Evolutionary conservation across 495 filamentous ascomycete genomes (phyloP).

Genomic region (Trichodelitschia bisporula): DNA sequence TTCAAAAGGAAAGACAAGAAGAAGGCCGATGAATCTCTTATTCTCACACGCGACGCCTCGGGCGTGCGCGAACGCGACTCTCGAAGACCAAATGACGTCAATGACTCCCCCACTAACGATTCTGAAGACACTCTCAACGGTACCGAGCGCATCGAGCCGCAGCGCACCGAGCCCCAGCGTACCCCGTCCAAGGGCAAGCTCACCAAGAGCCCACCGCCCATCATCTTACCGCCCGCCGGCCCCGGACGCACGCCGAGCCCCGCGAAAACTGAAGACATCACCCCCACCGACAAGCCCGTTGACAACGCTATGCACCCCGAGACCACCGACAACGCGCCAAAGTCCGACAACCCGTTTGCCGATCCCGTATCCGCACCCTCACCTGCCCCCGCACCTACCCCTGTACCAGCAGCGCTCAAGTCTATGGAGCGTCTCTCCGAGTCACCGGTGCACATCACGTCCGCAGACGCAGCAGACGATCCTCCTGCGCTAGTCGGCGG

Average conservation of each 20-base stretch:
- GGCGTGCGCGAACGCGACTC: constrained; percentile 21
- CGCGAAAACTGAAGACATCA: constrained; percentile 4
- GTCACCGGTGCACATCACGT: constrained; percentile 51
- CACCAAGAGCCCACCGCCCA: constrained; percentile 32
- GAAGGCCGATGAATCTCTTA: constrained; percentile 42
- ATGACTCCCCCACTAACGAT: constrained; percentile 14
- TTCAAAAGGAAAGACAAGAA: constrained; percentile 81
- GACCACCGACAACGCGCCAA: constrained; percentile 7
- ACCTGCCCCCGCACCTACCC: constrained; percentile 7
- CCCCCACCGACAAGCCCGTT: constrained; percentile 12
- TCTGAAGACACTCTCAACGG: constrained; percentile 13
- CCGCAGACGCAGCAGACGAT: constrained; percentile 8
- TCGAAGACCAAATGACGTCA: constrained; percentile 23
- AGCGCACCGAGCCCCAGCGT: constrained; percentile 20
- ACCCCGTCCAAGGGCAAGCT: constrained; percentile 51
- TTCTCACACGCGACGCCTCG: constrained; percentile 32
- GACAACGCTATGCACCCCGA: constrained; percentile 7
- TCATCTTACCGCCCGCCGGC: neutral
- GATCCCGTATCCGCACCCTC: constrained; percentile 3
- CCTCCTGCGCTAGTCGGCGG: neutral
- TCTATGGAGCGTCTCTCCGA: constrained; percentile 33
- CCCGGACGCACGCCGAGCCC: constrained; percentile 1
- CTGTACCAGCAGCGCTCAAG: constrained; percentile 6
- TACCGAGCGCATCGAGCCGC: constrained; percentile 1
- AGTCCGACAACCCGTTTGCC: neutral